Base-by-base conservation (phyloP, 1,139 yeast species). In the Suhomyces maxii region DNA sequence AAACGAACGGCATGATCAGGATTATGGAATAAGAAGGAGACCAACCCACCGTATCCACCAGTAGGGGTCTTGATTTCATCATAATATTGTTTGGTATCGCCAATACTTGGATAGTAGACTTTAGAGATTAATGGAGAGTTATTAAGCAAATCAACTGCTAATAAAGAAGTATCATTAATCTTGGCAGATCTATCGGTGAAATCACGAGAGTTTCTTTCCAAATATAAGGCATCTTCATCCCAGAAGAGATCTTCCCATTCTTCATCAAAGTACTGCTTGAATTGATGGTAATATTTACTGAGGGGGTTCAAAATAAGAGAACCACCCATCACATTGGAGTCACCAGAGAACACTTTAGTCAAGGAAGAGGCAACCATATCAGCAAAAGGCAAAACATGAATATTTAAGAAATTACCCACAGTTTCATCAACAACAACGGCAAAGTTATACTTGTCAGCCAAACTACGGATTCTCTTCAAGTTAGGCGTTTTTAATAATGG, bases 321-420 rank as follows among this genome's bases (percentile, higher is more conserved):
- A 5, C 99, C 99, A 0, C 93, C 97, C 91, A 91, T 87, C 44
- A 93, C 97, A 60, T 91, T 90, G 39, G 96, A 86, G 63, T 89
- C 97, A 13, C 98, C 98, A 28, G 95, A 85, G 60, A 93, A 93
- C 11, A 91, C 89, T 64, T 93, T 93, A 9, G 98, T 91, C 52
- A 93, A 74, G 23, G 97, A 89, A 23, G 95, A 82, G 35, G 86
- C 95, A 12, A 89, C 86, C 51, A 91, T 79, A 65, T 93, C 99
- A 9, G 90, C 86, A 61, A 77, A 86, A 13, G 90, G 89, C 48
- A 89, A 73, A 3, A 88, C 89, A 57, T 89, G 89, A 44, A 89
- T 80, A 64, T 93, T 93, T 51, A 87, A 76, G 60, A 89, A 85
- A 58, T 93, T 93, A 18, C 97, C 98, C 26, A 90, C 87, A 0